Conservation (phyloP, 768 basidiomycete genomes). For the Lactifluus piperatus region DNA sequence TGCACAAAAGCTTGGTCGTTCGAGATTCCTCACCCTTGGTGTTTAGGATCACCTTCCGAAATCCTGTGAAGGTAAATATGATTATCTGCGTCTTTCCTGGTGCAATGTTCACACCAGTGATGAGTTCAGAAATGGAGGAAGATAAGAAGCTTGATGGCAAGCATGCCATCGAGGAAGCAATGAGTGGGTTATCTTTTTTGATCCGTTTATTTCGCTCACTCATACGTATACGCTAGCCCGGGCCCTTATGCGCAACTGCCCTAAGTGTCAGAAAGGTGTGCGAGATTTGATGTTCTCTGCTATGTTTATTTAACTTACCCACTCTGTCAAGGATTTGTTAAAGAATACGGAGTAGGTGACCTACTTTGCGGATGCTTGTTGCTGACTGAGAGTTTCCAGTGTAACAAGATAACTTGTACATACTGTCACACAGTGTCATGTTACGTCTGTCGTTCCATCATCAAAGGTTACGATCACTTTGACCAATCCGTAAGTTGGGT, state of each 20-base stretch:
- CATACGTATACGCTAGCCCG: conserved; percentile 37
- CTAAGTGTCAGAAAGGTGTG: conserved; percentile 71
- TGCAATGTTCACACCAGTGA: conserved; percentile 4
- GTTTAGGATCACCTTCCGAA: conserved; percentile 75
- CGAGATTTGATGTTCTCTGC: neutral
- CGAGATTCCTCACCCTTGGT: neutral
- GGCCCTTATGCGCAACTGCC: conserved; percentile 83
- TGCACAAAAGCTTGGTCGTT: neutral
- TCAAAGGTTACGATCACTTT: conserved; percentile 75
- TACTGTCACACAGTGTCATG: conserved; percentile 69
- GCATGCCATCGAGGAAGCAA: conserved; percentile 85
- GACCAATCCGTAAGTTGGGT: conserved; percentile 29
- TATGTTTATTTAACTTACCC: neutral
- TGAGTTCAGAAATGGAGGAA: conserved; percentile 53
- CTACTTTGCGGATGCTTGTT: neutral
- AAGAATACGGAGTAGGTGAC: conserved; percentile 59
- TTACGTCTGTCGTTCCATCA: conserved; percentile 71
- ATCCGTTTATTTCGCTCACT: neutral
- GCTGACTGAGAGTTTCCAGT: conserved; percentile 35
- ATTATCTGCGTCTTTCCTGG: neutral
- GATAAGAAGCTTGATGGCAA: conserved; percentile 67
- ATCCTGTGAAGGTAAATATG: conserved; percentile 55
- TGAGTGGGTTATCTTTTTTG: conserved; percentile 51
- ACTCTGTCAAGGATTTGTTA: conserved; percentile 56
- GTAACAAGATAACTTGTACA: conserved; percentile 88